Base-by-base conservation (phyloP, 257 asterid genomes). In the Orobanche coerulescens region DNA sequence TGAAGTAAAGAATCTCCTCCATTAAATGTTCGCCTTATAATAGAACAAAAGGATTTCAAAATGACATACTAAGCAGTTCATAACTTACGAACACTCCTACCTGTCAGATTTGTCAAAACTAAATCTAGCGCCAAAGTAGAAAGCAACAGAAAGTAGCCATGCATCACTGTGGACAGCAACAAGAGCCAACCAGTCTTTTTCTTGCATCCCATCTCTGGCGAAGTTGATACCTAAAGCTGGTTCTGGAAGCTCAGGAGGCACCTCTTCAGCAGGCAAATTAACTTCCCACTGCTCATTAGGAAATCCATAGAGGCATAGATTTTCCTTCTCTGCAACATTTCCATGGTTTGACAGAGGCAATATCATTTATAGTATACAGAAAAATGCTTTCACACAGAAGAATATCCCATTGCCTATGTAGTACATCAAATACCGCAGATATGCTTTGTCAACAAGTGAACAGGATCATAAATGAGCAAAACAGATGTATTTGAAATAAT, bases 171-270 rank as follows among this genome's bases (percentile, higher is more conserved):
- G 94, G 26, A 82, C 83, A 77, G 95, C 90, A 70, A 87, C 95
- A 74, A 87, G 74, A 63, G 93, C 83, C 61, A 84, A 67, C 95
- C 93, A 87, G 72, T 87, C 90, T 73, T 78, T 80, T 64, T 76
- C 86, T 71, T 77, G 84, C 95, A 87, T 87, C 58, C 93, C 93
- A 75, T 84, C 95, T 62, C 93, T 78, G 46, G 93, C 90, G 76
- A 87, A 87, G 79, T 84, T 87, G 28, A 87, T 87, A 31, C 95
- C 95, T 48, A 84, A 68, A 74, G 85, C 90, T 23, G 95, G 95
- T 61, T 87, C 95, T 2, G 95, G 95, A 52, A 84, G 86, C 87
- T 84, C 93, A 1, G 95, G 82, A 44, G 95, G 93, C 74, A 87
- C 90, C 76, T 87, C 94, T 74, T 84, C 93, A 65, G 90, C 93